Evolutionary conservation across 2,329 filamentous ascomycete genomes (phyloP).

Genomic region (Phialophora expanda): DNA sequence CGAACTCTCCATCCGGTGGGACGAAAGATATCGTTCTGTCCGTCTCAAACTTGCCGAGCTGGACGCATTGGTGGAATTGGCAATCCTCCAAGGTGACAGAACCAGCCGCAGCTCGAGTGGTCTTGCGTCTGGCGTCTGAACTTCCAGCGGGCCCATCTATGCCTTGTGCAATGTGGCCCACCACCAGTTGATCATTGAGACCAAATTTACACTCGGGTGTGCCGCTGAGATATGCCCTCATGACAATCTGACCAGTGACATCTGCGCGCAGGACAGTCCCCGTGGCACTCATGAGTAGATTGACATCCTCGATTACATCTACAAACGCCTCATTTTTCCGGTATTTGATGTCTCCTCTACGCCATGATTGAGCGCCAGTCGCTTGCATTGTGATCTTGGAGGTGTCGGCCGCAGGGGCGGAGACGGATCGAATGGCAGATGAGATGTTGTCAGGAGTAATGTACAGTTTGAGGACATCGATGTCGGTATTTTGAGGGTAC

Average conservation of each 20-base stretch:
- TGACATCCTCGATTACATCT: constrained; percentile 98
- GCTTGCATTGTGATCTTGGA: constrained; percentile 99
- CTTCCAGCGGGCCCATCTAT: constrained; percentile 78
- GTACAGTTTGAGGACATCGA: constrained; percentile 99
- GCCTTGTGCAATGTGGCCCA: constrained; percentile 76
- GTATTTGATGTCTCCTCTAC: constrained; percentile 96
- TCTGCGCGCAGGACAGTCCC: constrained; percentile 94
- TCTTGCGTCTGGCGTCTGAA: constrained; percentile 72
- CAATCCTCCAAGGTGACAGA: constrained; percentile 97
- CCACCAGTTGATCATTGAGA: constrained; percentile 88
- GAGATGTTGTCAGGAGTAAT: constrained; percentile 99
- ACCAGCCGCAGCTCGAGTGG: constrained; percentile 91
- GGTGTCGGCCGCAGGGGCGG: constrained; percentile 71
- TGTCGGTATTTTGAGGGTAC: constrained; percentile 98
- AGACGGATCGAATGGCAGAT: constrained; percentile 62
- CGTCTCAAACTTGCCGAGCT: constrained; percentile 93
- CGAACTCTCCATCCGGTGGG: constrained; percentile 95
- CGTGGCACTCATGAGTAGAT: constrained; percentile 97
- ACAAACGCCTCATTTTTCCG: constrained; percentile 99
- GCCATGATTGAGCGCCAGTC: constrained; percentile 94
- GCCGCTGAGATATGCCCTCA: constrained; percentile 95
- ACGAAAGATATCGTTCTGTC: constrained; percentile 97
- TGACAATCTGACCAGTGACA: constrained; percentile 95
- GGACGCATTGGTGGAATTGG: constrained; percentile 98
- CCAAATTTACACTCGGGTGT: constrained; percentile 99